phyloP scores from a whole-genome alignment of 129 eudicot genomes.

The Rutidosis leptorrhynchoides region DNA sequence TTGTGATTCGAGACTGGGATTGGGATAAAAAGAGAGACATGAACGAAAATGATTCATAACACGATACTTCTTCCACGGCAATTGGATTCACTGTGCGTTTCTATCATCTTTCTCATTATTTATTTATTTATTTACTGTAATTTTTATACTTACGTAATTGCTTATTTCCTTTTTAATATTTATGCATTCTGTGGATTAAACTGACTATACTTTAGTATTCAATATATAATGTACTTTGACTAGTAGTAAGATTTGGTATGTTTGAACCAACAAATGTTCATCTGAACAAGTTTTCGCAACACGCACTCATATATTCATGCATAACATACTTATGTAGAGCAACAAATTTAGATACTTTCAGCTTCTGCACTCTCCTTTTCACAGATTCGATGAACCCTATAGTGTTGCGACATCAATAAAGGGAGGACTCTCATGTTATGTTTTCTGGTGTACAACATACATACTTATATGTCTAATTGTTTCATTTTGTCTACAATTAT shows the following conservation, averaged over 20 bases:
- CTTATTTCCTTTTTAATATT: neutral
- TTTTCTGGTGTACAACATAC: too few relatives aligned
- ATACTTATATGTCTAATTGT: too few relatives aligned
- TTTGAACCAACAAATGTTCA: neutral
- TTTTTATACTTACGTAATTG: neutral
- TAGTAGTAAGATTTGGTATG: neutral
- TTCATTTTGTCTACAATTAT: too few relatives aligned
- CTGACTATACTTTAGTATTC: neutral
- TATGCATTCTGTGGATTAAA: neutral
- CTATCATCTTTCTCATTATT: constrained; percentile 15
- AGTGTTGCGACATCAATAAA: too few relatives aligned
- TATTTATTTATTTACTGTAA: neutral
- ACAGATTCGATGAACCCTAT: too few relatives aligned
- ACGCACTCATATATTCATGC: neutral
- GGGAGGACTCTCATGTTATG: neutral
- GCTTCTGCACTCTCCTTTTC: too few relatives aligned
- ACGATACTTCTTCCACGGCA: constrained; percentile 25
- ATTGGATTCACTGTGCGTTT: constrained; percentile 5
- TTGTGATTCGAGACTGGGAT: constrained; percentile 26
- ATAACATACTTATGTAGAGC: too few relatives aligned
- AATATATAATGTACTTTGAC: neutral
- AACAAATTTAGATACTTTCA: too few relatives aligned
- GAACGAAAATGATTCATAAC: neutral
- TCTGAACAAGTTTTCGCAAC: neutral
- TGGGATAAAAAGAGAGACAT: constrained; percentile 25